Evolutionary conservation across 176 grass and related monocot genomes (phyloP), one percentile per base, ranked within the genome.

Genomic region (Aegilops umbellulata): DNA sequence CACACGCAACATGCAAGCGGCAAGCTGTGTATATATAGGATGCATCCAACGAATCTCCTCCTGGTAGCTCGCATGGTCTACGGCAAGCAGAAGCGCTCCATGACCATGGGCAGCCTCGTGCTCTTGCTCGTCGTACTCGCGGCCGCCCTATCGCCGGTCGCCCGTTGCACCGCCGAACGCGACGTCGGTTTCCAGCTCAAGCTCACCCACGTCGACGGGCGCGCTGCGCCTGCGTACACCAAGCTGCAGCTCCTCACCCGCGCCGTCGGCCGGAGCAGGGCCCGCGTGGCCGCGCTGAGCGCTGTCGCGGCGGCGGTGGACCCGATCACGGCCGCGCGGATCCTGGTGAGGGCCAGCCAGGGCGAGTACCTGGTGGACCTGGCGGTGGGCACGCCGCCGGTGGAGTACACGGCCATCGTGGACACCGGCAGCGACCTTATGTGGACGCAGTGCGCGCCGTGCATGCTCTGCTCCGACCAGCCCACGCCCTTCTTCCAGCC

Each of bases 371-470:
- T 94, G 62, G 85, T 97, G 87, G 81, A 81, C 60, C 27, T 97
- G 46, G 88, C 71, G 29, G 90, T 97, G 64, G 94, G 94, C 81
- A 92, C 87, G 44, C 92, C 94, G 78, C 38, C 92, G 13, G 80
- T 35, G 22, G 70, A 76, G 13, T 94, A 83, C 76, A 68, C 92
- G 2, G 88, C 92, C 24, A 90, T 94, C 82, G 41, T 85, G 2
- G 92, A 97, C 86, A 97, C 88, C 3, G 90, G 95, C 76, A 94
- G 95, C 47, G 88, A 97, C 84, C 89, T 97, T 79, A 66, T 86
- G 23, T 97, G 95, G 92, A 97, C 92, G 61, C 95, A 97, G 88
- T 97, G 95, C 86, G n/a, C 62, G 58, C 91, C 95, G 13, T 97
- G 95, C 87, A 80, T 94, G 66, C 87, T 89, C 3, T 92, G 90